These are phyloP conservation scores for Barnettozyma sucrosica DNA, from an alignment of 805 yeast genomes.

Conservation along the genomic window DNA sequence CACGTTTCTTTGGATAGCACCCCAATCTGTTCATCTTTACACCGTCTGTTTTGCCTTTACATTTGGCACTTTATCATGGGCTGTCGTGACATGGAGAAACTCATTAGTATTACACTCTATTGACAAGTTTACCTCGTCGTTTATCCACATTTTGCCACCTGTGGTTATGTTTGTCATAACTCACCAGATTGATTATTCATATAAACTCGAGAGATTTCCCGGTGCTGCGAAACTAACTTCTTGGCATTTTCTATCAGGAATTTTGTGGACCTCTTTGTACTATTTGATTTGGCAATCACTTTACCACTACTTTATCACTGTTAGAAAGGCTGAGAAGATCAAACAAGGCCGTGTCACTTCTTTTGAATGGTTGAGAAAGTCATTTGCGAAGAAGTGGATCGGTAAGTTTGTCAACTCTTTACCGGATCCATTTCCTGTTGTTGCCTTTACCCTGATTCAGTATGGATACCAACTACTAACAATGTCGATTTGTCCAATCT, in stretches of 20 bases:
- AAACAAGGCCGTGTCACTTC: slow-evolving; percentile 83
- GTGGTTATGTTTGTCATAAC: slow-evolving; percentile 79
- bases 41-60: slow-evolving; percentile 81
- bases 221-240: slow-evolving; percentile 66
- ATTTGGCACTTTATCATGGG: slow-evolving; percentile 86
- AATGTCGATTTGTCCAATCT: slow-evolving; percentile 85
- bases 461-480: slow-evolving; percentile 81
- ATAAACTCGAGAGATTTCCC: slow-evolving; percentile 57
- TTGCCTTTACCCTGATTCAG: slow-evolving; percentile 82
- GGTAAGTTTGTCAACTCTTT: slow-evolving; percentile 77
- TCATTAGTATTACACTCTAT: slow-evolving; percentile 86
- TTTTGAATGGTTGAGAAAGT: slow-evolving; percentile 73
- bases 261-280: slow-evolving; percentile 72
- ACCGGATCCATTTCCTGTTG: slow-evolving; percentile 81
- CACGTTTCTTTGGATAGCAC: slow-evolving; percentile 76
- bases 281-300: slow-evolving; percentile 86
- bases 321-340: slow-evolving; percentile 71
- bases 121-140: slow-evolving; percentile 87
- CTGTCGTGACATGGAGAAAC: slow-evolving; percentile 93
- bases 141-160: slow-evolving; percentile 90
- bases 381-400: slow-evolving; percentile 56
- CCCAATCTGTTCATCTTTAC: slow-evolving; percentile 65
- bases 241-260: slow-evolving; percentile 69
- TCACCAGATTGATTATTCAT: slow-evolving; percentile 55
- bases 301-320: slow-evolving; percentile 89